A percentile compares a stretch with the other conserved stretches of the same genome.
Conservation (phyloP, 495 filamentous ascomycete species). For the Jackrogersella multiformis region DNA sequence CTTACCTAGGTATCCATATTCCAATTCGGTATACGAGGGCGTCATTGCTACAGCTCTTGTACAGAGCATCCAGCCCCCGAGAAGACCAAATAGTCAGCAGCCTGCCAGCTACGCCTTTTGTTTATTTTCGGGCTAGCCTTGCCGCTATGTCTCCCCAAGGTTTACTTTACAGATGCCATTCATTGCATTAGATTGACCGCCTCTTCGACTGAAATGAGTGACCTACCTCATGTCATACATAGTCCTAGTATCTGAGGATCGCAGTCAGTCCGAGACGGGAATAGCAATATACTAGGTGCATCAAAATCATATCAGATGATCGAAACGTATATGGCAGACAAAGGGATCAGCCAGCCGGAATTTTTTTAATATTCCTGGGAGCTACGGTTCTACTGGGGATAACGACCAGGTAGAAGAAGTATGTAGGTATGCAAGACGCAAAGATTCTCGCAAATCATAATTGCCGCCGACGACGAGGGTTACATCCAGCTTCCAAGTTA, state of each 20-base stretch:
- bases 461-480: slow-evolving; percentile 31
- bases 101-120: not conserved
- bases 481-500: slow-evolving; percentile 36
- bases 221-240: slow-evolving; percentile 1
- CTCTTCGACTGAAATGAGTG: slow-evolving; percentile 3
- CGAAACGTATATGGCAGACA: slow-evolving; percentile 4
- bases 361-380: slow-evolving; percentile 6
- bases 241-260: not conserved
- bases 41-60: not conserved
- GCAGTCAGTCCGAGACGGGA: slow-evolving; percentile 5
- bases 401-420: slow-evolving; percentile 5
- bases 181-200: slow-evolving; percentile 28
- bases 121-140: not conserved
- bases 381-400: slow-evolving; percentile 7
- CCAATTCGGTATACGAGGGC: slow-evolving; percentile 1
- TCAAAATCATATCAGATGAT: slow-evolving; percentile 30
- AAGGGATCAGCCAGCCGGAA: slow-evolving; percentile 21
- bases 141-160: not conserved
- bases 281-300: slow-evolving; percentile 27
- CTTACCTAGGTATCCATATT: not conserved
- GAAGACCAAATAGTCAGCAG: slow-evolving; percentile 4
- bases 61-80: not conserved
- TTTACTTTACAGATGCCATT: not conserved
- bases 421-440: slow-evolving; percentile 1
- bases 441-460: slow-evolving; percentile 34